These are phyloP conservation scores for Colletotrichum musae DNA, from an alignment of 2,329 filamentous ascomycete genomes.

Conservation along the genomic window DNA sequence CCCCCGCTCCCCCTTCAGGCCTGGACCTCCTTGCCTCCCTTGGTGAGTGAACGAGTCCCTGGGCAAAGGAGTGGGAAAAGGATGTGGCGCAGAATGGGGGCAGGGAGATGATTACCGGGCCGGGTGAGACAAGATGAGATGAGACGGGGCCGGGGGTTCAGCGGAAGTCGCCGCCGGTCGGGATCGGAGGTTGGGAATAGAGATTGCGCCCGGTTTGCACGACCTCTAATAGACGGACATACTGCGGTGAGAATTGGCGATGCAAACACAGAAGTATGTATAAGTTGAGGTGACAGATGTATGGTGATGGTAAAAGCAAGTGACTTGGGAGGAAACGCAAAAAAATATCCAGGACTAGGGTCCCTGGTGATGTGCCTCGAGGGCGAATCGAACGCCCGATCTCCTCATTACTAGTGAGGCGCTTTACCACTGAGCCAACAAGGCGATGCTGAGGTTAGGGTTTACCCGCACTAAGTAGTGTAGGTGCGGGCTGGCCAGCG, in stretches of 20 bases:
- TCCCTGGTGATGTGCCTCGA: conserved; percentile 12
- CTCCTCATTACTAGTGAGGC: conserved; percentile 40
- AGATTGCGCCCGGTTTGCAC: too few relatives aligned
- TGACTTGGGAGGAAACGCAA: background rate
- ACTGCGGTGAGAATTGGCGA: too few relatives aligned
- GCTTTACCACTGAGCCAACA: conserved; percentile 38
- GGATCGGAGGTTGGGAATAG: too few relatives aligned
- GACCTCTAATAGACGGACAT: too few relatives aligned
- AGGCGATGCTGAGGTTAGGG: background rate
- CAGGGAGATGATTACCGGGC: background rate
- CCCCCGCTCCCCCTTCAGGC: background rate
- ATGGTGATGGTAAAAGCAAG: background rate
- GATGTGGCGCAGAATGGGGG: background rate
- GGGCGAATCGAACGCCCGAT: conserved; percentile 38
- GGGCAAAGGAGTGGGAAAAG: background rate
- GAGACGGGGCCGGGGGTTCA: background rate
- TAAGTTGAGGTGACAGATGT: background rate
- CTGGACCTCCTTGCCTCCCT: too few relatives aligned
- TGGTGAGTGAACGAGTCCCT: too few relatives aligned
- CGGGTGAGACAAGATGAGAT: background rate
- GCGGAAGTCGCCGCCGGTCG: too few relatives aligned
- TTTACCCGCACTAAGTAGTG: background rate
- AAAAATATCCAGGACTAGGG: background rate
- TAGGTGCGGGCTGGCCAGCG: too few relatives aligned
- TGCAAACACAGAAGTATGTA: too few relatives aligned